Conservation (phyloP, 2,329 filamentous ascomycete genomes). For the Madurella fahalii region DNA sequence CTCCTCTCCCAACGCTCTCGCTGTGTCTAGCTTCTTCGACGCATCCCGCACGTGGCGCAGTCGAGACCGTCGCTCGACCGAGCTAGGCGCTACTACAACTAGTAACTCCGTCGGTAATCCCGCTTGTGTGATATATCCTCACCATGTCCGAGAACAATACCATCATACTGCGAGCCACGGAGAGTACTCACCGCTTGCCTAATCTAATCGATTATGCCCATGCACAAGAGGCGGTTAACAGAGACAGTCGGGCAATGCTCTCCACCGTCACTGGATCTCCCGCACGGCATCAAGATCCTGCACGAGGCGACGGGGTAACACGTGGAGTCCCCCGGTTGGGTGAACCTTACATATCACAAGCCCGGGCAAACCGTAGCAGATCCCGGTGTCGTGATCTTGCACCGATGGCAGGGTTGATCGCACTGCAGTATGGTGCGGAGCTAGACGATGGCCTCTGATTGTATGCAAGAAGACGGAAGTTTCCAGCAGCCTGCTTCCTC, state of each 20-base stretch:
- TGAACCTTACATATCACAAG: neutral
- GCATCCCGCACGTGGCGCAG: neutral
- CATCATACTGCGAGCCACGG: too few relatives aligned
- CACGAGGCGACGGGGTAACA: neutral
- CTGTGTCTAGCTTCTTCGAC: neutral
- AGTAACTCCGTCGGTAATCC: neutral
- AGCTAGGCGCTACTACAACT: neutral
- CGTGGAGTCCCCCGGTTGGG: neutral
- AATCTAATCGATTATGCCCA: neutral
- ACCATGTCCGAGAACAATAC: too few relatives aligned
- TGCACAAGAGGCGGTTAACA: neutral
- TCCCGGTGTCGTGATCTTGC: neutral
- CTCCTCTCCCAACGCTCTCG: neutral
- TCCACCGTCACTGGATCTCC: neutral
- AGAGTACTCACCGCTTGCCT: too few relatives aligned
- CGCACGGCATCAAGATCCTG: too few relatives aligned
- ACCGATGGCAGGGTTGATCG: too few relatives aligned
- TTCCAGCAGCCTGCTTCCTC: neutral
- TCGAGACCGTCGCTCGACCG: neutral
- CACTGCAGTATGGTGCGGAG: too few relatives aligned
- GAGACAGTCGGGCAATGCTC: neutral
- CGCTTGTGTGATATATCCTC: neutral
- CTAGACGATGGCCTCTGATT: neutral
- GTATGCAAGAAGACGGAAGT: neutral
- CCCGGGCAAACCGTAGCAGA: neutral